Base-by-base conservation (phyloP, 2,329 filamentous ascomycete species). In the Alternaria sp. region DNA sequence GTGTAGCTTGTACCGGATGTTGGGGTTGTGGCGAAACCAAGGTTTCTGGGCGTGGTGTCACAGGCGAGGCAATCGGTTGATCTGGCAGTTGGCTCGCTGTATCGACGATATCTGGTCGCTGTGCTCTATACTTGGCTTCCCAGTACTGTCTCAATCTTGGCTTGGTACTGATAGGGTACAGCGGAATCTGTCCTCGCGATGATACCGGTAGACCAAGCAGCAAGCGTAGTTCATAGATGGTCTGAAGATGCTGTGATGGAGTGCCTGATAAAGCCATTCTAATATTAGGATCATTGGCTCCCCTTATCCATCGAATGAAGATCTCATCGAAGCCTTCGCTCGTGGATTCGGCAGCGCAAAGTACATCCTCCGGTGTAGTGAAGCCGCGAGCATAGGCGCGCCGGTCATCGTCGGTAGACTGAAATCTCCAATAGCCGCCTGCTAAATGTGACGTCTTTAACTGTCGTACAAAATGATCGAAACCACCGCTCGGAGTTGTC, bases 371-470 rank as follows among this genome's bases (percentile, higher is more conserved):
- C 0, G 69, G 70, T 3, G 28, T 64, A 5, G n/a, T 22, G 3
- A 67, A 46, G 18, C 69, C 68, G 11, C n/a, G 43, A 4, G 32
- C 18, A 30, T 57, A 51, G 9, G 70, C 66, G 44, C 62, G 62
- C 10, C 40, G 58, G 11, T 71, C 66, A 25, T 72, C 70, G 0
- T 60, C 27, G n/a, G 40, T 20, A 11, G 52, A 52, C 9, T 30
- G 20, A 30, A 72, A 71, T 16, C n/a, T 54, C 68, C 68, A 73
- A 22, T 71, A 66, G 0, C 68, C 69, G 18, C 45, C 45, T 5
- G 34, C 16, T 5, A 53, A 0, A 18, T 67, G 66, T 0, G 54
- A 52, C 8, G 55, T 22, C 6, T 65, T 49, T 7, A 45, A 18
- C 2, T 34, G 38, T 7, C 54, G 53, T 3, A 56, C 20, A 20